Conservation (phyloP, 805 yeast species). For the Dipodascus albidus region DNA sequence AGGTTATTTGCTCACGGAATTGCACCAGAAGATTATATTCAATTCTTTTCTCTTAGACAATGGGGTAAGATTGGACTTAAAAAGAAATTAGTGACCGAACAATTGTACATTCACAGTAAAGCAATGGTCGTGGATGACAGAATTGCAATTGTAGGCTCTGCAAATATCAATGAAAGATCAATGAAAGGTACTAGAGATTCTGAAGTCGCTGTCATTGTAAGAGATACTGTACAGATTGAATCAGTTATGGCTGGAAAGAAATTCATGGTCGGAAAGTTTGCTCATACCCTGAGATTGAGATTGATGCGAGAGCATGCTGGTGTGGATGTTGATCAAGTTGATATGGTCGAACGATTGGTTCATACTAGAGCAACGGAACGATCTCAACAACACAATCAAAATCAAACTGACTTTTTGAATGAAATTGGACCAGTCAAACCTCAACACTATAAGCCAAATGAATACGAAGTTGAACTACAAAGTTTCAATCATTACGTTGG, state of each 20-base stretch:
- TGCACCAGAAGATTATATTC: conserved; percentile 80
- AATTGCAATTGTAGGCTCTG: conserved; percentile 90
- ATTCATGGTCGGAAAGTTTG: conserved; percentile 73
- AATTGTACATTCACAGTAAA: conserved; percentile 88
- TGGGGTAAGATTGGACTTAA: conserved; percentile 88
- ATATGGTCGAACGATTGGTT: conserved; percentile 52
- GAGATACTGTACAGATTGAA: conserved; percentile 50
- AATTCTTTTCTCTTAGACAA: conserved; percentile 81
- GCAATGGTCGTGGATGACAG: conserved; percentile 87
- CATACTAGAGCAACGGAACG: background rate
- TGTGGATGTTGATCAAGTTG: conserved; percentile 78
- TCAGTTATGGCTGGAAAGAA: conserved; percentile 72
- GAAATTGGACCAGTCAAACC: background rate
- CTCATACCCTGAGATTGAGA: conserved; percentile 79
- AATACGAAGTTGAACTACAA: conserved; percentile 18
- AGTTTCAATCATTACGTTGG: conserved; percentile 86
- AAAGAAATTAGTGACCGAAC: conserved; percentile 72
- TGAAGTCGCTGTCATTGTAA: conserved; percentile 79
- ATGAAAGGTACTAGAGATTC: conserved; percentile 92
- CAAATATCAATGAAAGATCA: conserved; percentile 92
- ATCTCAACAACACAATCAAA: background rate
- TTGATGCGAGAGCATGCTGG: conserved; percentile 97
- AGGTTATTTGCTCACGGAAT: conserved; percentile 69
- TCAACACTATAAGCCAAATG: background rate
- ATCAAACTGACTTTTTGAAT: conserved; percentile 3